Evolutionary conservation across 768 basidiomycete genomes (phyloP), one percentile per base, ranked within the genome.

Genomic region (Tulasnella sp.): DNA sequence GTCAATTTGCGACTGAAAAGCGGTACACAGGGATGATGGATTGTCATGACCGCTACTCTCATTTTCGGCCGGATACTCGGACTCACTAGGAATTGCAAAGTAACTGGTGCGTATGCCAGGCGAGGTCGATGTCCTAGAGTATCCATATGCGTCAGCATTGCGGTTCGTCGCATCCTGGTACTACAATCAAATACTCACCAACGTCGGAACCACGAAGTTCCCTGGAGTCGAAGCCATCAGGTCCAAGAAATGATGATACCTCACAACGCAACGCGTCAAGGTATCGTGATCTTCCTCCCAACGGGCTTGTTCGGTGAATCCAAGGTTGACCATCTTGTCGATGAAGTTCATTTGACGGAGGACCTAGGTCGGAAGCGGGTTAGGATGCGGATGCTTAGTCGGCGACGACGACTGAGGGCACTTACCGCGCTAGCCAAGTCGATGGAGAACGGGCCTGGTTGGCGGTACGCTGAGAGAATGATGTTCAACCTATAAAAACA

Each of bases 391-490:
- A 38, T 24, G 31, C n/a, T 52, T 31, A 7, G 39, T n/a, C n/a
- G n/a, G n/a, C n/a, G n/a, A n/a, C n/a, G n/a, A n/a, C n/a, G n/a
- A n/a, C 18, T 31, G 16, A 39, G 34, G 9, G 36, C 34, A 27
- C 80, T 52, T 74, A 80, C 80, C 4, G 80, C 79, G 27, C 80
- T 76, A n/a, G 80, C 40, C 14, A 80, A 52, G 21, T 80, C 80
- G 2, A 80, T n/a, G 14, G 80, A 80, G 39, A 79, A 79, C 24
- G 80, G 68, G 6, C 93, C 86, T 80, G 92, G 92, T 79, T 93
- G 92, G 0, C 92, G 91, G 81, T 94, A 93, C 92, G 92, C 93
- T 3, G 88, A 89, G 27, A 94, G 86, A 81, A 93, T 92, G 48
- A 94, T 92, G 81, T 93, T 92, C n/a, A 93, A 84, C 1, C 91